Percentiles rank a stretch among this genome's conserved stretches.
Evolutionary conservation across 169 alveolate genomes (phyloP).

Genomic region (Cryptosporidium felis): DNA sequence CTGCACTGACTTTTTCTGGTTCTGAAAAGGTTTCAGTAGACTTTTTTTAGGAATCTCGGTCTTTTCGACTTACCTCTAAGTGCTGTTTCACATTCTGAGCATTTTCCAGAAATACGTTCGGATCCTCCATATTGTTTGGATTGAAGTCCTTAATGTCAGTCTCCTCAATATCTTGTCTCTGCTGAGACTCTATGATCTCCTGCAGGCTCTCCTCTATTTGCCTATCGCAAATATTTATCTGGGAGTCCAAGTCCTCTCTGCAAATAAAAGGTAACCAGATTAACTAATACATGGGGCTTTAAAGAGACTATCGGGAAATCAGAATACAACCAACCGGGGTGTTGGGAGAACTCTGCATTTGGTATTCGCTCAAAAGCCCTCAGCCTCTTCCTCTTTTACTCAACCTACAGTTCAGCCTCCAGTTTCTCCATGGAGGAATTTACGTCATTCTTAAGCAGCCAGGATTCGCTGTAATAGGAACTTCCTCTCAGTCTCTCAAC

Average conservation of each 20-base stretch:
- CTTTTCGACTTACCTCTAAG: conserved; percentile 20
- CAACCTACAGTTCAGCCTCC: conserved; percentile 32
- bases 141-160: conserved; percentile 18
- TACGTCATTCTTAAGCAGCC: conserved; percentile 53
- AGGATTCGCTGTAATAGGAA: conserved; percentile 65
- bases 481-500: conserved; percentile 10
- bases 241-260: conserved; percentile 37
- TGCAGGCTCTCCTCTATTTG: conserved; percentile 49
- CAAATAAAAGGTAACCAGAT: too few relatives aligned
- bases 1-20: conserved; percentile 2
- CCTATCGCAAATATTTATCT: conserved; percentile 18
- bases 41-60: background rate
- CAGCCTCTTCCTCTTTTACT: too few relatives aligned
- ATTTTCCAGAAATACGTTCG: conserved; percentile 53
- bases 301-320: too few relatives aligned
- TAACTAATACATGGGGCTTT: too few relatives aligned
- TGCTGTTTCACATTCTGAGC: conserved; percentile 61
- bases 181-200: conserved; percentile 19
- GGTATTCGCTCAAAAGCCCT: too few relatives aligned
- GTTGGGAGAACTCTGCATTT: too few relatives aligned
- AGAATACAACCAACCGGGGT: too few relatives aligned
- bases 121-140: conserved; percentile 55
- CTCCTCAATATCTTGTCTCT: background rate
- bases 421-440: conserved; percentile 34
- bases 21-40: background rate